These are phyloP conservation scores for Termitomyces sp. DNA, from an alignment of 768 basidiomycete genomes.

Conservation along the genomic window DNA sequence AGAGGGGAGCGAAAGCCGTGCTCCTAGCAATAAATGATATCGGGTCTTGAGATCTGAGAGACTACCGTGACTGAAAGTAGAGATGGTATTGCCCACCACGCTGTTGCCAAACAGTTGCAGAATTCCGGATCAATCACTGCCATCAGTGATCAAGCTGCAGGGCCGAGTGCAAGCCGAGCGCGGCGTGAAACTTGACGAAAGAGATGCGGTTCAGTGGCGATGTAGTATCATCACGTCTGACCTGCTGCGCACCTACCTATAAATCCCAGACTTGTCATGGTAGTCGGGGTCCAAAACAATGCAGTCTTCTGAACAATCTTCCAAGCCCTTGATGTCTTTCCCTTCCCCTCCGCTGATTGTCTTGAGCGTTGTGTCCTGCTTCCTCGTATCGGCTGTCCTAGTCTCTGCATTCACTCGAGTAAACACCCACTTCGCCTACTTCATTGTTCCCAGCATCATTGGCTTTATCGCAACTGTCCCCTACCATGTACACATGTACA, in stretches of 20 bases:
- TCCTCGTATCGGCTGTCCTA: constrained; percentile 3
- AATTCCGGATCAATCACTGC: too few relatives aligned
- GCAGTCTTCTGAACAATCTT: not conserved
- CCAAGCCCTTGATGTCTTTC: not conserved
- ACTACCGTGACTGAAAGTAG: not conserved
- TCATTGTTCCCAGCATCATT: too few relatives aligned
- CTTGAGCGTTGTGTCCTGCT: constrained; percentile 12
- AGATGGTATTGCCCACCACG: constrained; percentile 4
- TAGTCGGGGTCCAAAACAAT: not conserved
- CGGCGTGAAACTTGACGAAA: too few relatives aligned
- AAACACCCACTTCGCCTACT: too few relatives aligned
- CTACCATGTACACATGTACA: too few relatives aligned
- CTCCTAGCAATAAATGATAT: not conserved
- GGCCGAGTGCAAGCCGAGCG: too few relatives aligned
- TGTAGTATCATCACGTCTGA: too few relatives aligned
- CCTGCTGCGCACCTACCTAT: too few relatives aligned
- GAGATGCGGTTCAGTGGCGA: too few relatives aligned
- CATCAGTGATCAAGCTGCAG: too few relatives aligned
- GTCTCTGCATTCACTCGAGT: too few relatives aligned
- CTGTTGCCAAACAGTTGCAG: constrained; percentile 10
- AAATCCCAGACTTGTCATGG: not conserved
- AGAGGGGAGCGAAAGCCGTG: not conserved
- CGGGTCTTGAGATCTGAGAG: not conserved
- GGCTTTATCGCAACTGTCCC: too few relatives aligned
- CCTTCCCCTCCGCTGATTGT: constrained; percentile 11